Evolutionary conservation across 352 stramenopile species (phyloP).

Genomic region (Globisporangium lucens): DNA sequence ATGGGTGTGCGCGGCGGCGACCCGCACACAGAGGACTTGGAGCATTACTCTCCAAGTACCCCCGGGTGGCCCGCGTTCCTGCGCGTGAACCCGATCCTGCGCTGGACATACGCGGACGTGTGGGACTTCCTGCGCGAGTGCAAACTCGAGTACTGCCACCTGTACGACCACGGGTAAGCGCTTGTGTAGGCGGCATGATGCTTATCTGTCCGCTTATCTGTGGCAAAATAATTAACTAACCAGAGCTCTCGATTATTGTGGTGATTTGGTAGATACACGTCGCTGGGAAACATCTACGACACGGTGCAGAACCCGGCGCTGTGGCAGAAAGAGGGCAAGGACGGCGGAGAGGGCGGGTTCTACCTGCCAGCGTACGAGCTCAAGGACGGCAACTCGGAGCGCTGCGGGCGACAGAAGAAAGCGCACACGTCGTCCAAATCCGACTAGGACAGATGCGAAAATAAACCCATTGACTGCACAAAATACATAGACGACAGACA

Average conservation of each 20-base stretch:
- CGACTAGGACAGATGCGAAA: background rate
- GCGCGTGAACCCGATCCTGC: constrained; percentile 97
- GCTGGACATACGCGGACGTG: constrained; percentile 95
- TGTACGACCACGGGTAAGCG: constrained; percentile 89
- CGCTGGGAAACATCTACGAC: constrained; percentile 93
- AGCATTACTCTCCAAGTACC: constrained; percentile 84
- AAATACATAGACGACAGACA: constrained; percentile 11
- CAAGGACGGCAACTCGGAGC: constrained; percentile 64
- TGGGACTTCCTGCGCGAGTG: constrained; percentile 92
- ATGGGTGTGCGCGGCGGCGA: constrained; percentile 91
- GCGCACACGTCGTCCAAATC: constrained; percentile 66
- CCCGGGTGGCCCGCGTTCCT: constrained; percentile 95
- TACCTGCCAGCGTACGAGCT: constrained; percentile 76
- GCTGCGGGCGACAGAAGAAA: constrained; percentile 76
- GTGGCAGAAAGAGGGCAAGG: constrained; percentile 49
- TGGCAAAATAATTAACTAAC: constrained; percentile 5
- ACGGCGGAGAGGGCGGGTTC: constrained; percentile 39
- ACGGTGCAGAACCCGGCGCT: constrained; percentile 94
- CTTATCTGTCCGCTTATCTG: background rate
- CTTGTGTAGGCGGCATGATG: background rate
- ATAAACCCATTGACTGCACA: background rate
- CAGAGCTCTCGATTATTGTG: background rate
- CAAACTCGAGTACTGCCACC: constrained; percentile 81
- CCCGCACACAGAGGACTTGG: constrained; percentile 89
- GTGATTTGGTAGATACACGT: constrained; percentile 63